Evolutionary conservation across 306 rosid genomes (phyloP).

Genomic region (Cicer chorassanicum): DNA sequence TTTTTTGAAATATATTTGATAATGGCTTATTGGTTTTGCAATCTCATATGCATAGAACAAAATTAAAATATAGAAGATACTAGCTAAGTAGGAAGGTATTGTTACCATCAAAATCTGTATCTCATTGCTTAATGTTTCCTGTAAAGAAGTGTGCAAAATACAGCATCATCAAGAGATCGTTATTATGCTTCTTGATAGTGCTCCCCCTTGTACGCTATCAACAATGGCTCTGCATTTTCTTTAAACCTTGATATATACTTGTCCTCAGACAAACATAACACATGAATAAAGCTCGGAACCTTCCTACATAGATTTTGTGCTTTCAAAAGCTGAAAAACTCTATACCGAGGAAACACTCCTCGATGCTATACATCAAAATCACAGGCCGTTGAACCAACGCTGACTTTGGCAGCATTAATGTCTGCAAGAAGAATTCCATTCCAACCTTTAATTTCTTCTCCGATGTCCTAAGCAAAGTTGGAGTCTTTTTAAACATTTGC

Average conservation of each 20-base stretch:
- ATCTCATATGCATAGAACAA: neutral
- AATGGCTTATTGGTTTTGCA: neutral
- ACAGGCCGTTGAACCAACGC: slow-evolving; percentile 43
- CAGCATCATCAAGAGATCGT: neutral
- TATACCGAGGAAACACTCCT: slow-evolving; percentile 61
- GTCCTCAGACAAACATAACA: slow-evolving; percentile 41
- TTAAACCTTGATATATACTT: slow-evolving; percentile 49
- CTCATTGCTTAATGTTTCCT: neutral
- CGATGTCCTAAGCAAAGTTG: slow-evolving; percentile 53
- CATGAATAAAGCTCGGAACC: slow-evolving; percentile 31
- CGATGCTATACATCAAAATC: slow-evolving; percentile 55
- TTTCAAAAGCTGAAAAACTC: slow-evolving; percentile 52
- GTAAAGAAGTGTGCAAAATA: slow-evolving; percentile 28
- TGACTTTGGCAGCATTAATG: slow-evolving; percentile 48
- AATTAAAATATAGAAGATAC: neutral
- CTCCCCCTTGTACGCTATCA: slow-evolving; percentile 53
- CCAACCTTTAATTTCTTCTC: slow-evolving; percentile 54
- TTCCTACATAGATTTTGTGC: slow-evolving; percentile 48
- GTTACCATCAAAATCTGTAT: slow-evolving; percentile 27
- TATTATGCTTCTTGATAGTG: slow-evolving; percentile 29
- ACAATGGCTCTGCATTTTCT: slow-evolving; percentile 47
- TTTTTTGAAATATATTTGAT: neutral
- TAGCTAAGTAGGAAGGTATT: neutral
- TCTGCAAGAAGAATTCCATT: slow-evolving; percentile 57
- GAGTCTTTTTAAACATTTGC: slow-evolving; percentile 57